A percentile compares a stretch with the other conserved stretches of the same genome.
phyloP scores from a whole-genome alignment of 169 alveolate species.

The Eimeria tenella region DNA sequence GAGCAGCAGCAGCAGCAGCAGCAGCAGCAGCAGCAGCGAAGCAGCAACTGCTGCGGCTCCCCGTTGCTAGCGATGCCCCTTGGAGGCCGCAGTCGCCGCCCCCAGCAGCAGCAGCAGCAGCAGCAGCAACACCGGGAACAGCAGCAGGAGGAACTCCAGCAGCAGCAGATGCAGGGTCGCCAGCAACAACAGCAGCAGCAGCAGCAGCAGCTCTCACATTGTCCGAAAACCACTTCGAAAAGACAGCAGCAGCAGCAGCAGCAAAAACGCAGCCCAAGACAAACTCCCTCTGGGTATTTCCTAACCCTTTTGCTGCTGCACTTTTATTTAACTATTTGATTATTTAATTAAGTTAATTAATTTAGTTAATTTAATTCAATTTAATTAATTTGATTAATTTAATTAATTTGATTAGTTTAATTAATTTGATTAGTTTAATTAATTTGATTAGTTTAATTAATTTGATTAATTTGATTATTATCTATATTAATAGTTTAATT shows the following conservation, averaged over 20 bases:
- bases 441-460: background rate
- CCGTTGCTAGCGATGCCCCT: background rate
- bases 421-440: background rate
- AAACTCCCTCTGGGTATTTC: background rate
- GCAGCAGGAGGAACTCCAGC: background rate
- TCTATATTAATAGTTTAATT: background rate
- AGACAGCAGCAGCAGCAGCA: background rate
- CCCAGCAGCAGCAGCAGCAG: background rate
- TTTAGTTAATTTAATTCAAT: background rate
- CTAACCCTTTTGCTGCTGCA: background rate
- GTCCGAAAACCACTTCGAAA: background rate
- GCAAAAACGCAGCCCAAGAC: background rate
- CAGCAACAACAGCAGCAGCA: background rate
- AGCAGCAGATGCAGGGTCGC: background rate
- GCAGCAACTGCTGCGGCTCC: background rate
- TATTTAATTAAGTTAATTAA: no score
- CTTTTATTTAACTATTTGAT: background rate
- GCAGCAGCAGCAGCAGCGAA: background rate
- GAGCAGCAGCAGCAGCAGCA: constrained; percentile 9
- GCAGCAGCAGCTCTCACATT: background rate
- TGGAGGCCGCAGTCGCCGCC: background rate
- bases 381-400: background rate
- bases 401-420: background rate
- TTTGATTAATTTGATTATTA: background rate
- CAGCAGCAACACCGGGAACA: background rate